Percentiles rank a stretch among this genome's conserved stretches.
Conservation (phyloP, 495 filamentous ascomycete genomes). For the Neurospora africana region DNA sequence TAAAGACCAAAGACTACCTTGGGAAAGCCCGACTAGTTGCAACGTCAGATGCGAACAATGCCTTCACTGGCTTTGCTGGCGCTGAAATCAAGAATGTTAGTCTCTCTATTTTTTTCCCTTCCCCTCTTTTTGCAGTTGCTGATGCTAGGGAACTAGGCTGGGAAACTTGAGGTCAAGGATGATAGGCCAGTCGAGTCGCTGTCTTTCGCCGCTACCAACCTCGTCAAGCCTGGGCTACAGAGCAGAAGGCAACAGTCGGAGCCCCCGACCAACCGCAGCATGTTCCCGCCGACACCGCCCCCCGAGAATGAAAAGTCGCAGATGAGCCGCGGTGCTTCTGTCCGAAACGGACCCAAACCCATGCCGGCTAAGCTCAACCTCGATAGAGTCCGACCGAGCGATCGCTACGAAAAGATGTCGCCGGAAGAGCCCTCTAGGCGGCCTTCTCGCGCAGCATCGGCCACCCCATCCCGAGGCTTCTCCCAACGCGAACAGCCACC, state of each 20-base stretch:
- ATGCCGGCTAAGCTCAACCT: constrained; percentile 45
- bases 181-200: constrained; percentile 69
- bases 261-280: constrained; percentile 63
- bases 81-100: constrained; percentile 59
- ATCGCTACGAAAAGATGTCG: constrained; percentile 39
- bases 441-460: constrained; percentile 27
- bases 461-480: constrained; percentile 37
- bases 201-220: constrained; percentile 81
- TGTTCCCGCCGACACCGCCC: constrained; percentile 92
- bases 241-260: constrained; percentile 81
- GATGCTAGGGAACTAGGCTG: constrained; percentile 1
- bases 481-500: constrained; percentile 28
- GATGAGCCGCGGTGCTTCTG: constrained; percentile 41
- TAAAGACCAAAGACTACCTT: constrained; percentile 94
- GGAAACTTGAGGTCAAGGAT: constrained; percentile 39
- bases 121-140: constrained; percentile 14
- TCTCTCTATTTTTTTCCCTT: neutral
- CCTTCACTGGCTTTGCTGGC: constrained; percentile 66
- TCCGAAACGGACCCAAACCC: constrained; percentile 43
- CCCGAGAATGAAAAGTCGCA: constrained; percentile 63
- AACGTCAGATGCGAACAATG: constrained; percentile 67
- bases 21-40: constrained; percentile 92
- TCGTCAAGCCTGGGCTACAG: constrained; percentile 72
- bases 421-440: constrained; percentile 31
- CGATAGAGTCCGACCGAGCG: constrained; percentile 33